phyloP scores from a whole-genome alignment of 176 grass and related monocot genomes.

The Bonia amplexicaulis region DNA sequence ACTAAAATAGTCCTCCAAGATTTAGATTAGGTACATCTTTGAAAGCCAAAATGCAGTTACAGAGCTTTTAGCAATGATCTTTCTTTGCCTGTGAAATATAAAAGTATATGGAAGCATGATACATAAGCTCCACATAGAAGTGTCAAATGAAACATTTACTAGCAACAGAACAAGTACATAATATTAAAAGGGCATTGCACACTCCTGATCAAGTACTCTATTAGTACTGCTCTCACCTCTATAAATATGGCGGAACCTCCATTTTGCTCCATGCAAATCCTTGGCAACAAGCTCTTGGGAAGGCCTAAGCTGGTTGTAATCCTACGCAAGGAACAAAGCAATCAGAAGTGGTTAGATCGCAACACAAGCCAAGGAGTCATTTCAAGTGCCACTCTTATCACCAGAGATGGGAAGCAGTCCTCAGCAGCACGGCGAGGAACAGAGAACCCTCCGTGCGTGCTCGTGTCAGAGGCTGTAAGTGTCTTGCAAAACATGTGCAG shows the following conservation, averaged over 20 bases:
- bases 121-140: neutral
- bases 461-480: constrained; percentile 93
- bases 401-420: constrained; percentile 90
- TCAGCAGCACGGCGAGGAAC: constrained; percentile 97
- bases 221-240: constrained; percentile 51
- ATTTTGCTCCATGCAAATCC: constrained; percentile 83
- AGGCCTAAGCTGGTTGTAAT: constrained; percentile 93
- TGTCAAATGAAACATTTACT: neutral
- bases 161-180: neutral
- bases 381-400: constrained; percentile 21
- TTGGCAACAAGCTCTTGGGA: constrained; percentile 93
- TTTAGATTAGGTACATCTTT: neutral
- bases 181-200: neutral
- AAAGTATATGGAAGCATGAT: neutral
- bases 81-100: neutral
- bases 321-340: constrained; percentile 41
- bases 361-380: neutral
- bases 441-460: constrained; percentile 95
- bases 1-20: neutral
- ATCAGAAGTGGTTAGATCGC: neutral
- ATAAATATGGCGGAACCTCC: constrained; percentile 97
- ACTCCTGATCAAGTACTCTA: neutral
- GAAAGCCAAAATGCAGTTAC: neutral
- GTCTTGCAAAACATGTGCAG: constrained; percentile 99
- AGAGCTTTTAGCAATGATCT: neutral